A percentile compares a stretch with the other conserved stretches of the same genome.
phyloP scores from a whole-genome alignment of 306 rosid genomes.

The Ceratonia siliqua region DNA sequence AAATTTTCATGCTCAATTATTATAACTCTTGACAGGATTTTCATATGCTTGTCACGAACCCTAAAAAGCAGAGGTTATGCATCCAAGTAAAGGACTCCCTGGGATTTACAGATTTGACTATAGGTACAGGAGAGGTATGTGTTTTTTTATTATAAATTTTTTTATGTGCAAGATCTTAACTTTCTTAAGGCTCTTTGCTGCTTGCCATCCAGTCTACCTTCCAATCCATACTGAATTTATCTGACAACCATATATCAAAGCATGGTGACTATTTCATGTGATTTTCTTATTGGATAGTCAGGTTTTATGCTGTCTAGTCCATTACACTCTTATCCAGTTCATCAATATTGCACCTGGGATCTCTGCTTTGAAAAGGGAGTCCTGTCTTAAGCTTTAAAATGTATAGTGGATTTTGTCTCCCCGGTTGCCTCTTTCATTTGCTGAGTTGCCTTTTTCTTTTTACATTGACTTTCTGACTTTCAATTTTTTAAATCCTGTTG shows the following conservation, averaged over 20 bases:
- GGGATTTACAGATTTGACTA: conserved; percentile 76
- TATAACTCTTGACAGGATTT: conserved; percentile 75
- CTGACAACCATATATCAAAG: neutral
- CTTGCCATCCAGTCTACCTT: neutral
- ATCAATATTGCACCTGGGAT: neutral
- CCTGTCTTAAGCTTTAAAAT: neutral
- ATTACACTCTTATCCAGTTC: neutral
- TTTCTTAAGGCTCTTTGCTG: neutral
- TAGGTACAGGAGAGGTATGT: conserved; percentile 89
- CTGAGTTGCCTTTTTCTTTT: neutral
- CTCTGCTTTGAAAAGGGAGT: neutral
- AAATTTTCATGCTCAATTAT: conserved; percentile 10
- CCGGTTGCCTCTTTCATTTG: neutral
- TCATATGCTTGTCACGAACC: conserved; percentile 87
- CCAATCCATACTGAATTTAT: neutral
- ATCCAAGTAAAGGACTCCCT: conserved; percentile 89
- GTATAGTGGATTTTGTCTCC: neutral
- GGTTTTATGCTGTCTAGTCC: neutral
- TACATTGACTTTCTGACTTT: neutral
- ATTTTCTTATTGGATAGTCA: neutral
- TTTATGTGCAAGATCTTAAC: neutral
- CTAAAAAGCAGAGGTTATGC: conserved; percentile 74
- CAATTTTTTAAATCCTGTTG: neutral
- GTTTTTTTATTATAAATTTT: neutral
- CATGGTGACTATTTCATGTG: neutral